These are phyloP conservation scores for Orbilia blumenaviensis DNA, from an alignment of 2,329 filamentous ascomycete genomes.

Conservation along the genomic window DNA sequence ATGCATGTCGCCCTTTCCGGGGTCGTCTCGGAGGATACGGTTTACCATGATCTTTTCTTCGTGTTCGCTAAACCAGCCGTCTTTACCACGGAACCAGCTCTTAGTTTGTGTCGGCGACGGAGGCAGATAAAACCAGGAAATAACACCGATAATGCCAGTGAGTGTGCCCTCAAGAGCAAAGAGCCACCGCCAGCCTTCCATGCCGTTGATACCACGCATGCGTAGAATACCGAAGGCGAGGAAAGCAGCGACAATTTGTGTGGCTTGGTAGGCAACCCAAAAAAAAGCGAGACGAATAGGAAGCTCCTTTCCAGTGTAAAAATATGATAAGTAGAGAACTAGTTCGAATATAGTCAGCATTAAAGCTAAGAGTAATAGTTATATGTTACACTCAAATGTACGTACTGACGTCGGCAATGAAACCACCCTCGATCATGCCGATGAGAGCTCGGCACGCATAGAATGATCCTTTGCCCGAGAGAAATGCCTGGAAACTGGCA, in stretches of 20 bases:
- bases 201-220: slow-evolving; percentile 64
- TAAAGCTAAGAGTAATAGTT: not conserved
- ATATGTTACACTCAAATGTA: not conserved
- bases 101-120: slow-evolving; percentile 73
- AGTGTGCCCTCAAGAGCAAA: slow-evolving; percentile 65
- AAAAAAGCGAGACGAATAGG: slow-evolving; percentile 74
- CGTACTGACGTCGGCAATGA: slow-evolving; percentile 56
- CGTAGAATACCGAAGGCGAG: slow-evolving; percentile 68
- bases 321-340: slow-evolving; percentile 76
- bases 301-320: slow-evolving; percentile 76
- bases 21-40: slow-evolving; percentile 69
- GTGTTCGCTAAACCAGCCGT: slow-evolving; percentile 73
- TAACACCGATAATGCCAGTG: slow-evolving; percentile 66
- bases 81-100: slow-evolving; percentile 69
- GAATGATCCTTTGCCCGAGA: slow-evolving; percentile 64
- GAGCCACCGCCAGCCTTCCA: slow-evolving; percentile 69
- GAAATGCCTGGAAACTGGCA: slow-evolving; percentile 65
- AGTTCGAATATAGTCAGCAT: slow-evolving; percentile 15
- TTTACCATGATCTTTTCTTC: slow-evolving; percentile 78
- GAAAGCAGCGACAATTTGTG: slow-evolving; percentile 68
- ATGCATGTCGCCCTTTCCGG: slow-evolving; percentile 70
- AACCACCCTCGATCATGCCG: slow-evolving; percentile 63
- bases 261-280: slow-evolving; percentile 73
- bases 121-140: slow-evolving; percentile 70
- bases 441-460: slow-evolving; percentile 63